These are phyloP conservation scores for Claviceps purpurea DNA, from an alignment of 2,329 filamentous ascomycete species.

Conservation along the genomic window DNA sequence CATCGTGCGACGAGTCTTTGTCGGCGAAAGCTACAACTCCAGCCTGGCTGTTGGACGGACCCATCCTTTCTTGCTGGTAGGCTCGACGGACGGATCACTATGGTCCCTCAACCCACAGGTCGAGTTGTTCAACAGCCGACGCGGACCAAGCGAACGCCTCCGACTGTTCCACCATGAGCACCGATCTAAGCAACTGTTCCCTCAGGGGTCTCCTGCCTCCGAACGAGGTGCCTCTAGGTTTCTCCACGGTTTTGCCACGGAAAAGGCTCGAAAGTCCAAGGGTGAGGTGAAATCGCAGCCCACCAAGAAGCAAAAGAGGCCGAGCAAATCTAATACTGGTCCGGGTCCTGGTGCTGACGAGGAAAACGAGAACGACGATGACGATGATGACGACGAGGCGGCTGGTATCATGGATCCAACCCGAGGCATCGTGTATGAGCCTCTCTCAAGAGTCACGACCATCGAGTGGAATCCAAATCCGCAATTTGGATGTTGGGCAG, in stretches of 20 bases:
- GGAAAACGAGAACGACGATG: slow-evolving; percentile 15
- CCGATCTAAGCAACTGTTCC: slow-evolving; percentile 20
- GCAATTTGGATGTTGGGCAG: slow-evolving; percentile 53
- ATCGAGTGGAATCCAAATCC: slow-evolving; percentile 57
- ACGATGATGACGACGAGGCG: slow-evolving; percentile 21
- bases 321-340: slow-evolving; percentile 19
- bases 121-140: slow-evolving; percentile 22
- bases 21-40: slow-evolving; percentile 34
- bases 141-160: slow-evolving; percentile 21
- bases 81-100: slow-evolving; percentile 40
- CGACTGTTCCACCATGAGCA: slow-evolving; percentile 42
- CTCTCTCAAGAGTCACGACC: slow-evolving; percentile 46
- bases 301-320: slow-evolving; percentile 22
- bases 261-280: slow-evolving; percentile 34
- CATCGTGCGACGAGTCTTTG: slow-evolving; percentile 37
- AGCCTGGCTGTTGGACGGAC: slow-evolving; percentile 35
- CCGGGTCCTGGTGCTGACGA: slow-evolving; percentile 14
- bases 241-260: slow-evolving; percentile 35
- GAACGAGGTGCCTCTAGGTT: slow-evolving; percentile 37
- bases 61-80: slow-evolving; percentile 40
- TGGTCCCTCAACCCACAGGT: slow-evolving; percentile 30
- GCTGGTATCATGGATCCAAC: slow-evolving; percentile 22
- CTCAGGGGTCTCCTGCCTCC: slow-evolving; percentile 14
- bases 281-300: slow-evolving; percentile 24
- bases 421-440: slow-evolving; percentile 43